Conservation (phyloP, 2,329 filamentous ascomycete species). For the Myriangium duriaei region DNA sequence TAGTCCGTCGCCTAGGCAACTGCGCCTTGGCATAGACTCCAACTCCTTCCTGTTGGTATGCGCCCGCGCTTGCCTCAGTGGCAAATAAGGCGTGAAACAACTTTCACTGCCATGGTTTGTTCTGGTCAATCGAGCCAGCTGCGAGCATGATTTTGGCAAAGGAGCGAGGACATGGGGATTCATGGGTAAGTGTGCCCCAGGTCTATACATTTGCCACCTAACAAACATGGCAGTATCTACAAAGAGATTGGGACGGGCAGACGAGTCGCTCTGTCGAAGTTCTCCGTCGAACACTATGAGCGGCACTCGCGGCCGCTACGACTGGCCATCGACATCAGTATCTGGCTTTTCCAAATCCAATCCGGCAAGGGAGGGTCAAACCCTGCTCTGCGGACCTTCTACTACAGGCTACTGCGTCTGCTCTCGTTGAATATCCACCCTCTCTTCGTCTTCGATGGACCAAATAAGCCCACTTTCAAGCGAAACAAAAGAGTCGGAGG, state of each 20-base stretch:
- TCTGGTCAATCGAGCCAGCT: no score
- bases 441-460: constrained; percentile 83
- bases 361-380: constrained; percentile 76
- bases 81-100: no score
- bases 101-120: no score
- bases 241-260: constrained; percentile 74
- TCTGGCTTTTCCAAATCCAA: constrained; percentile 94
- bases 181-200: constrained; percentile 14
- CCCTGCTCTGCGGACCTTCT: constrained; percentile 79
- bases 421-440: constrained; percentile 68
- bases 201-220: background rate
- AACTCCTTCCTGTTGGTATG: no score
- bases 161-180: constrained; percentile 18
- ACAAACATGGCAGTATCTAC: constrained; percentile 56
- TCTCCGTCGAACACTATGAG: constrained; percentile 67
- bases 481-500: constrained; percentile 58
- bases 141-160: no score
- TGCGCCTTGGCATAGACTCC: no score
- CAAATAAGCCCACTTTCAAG: constrained; percentile 75
- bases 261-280: constrained; percentile 67
- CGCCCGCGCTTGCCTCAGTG: no score
- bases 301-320: constrained; percentile 59
- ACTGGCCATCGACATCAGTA: constrained; percentile 85
- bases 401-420: constrained; percentile 75
- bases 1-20: no score